Evolutionary conservation across 306 rosid species (phyloP).

Genomic region (Sicyos baderoa): DNA sequence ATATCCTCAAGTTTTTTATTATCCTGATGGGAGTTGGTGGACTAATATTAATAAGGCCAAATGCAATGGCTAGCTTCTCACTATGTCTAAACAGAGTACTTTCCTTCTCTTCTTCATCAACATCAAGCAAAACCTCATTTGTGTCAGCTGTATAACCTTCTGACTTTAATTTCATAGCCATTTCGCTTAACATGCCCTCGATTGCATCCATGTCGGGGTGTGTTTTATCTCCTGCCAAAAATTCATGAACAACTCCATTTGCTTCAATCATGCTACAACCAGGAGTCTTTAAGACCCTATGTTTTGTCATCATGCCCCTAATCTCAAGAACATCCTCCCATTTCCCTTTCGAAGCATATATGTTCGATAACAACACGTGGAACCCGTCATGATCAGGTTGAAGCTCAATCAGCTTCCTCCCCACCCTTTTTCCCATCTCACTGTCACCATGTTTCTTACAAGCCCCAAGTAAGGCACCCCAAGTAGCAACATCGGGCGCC

Average conservation of each 20-base stretch:
- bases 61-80: slow-evolving; percentile 90
- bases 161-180: slow-evolving; percentile 58
- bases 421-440: slow-evolving; percentile 69
- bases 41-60: slow-evolving; percentile 68
- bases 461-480: slow-evolving; percentile 88
- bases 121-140: slow-evolving; percentile 75
- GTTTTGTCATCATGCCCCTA: slow-evolving; percentile 67
- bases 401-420: slow-evolving; percentile 45
- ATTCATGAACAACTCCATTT: slow-evolving; percentile 76
- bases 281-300: slow-evolving; percentile 78
- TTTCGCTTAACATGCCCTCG: slow-evolving; percentile 48
- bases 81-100: slow-evolving; percentile 81
- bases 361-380: slow-evolving; percentile 69
- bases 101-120: slow-evolving; percentile 77
- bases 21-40: slow-evolving; percentile 77
- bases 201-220: slow-evolving; percentile 67
- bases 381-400: slow-evolving; percentile 84
- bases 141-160: slow-evolving; percentile 87
- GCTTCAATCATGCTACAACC: slow-evolving; percentile 88
- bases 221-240: slow-evolving; percentile 64
- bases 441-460: slow-evolving; percentile 54
- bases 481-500: slow-evolving; percentile 47
- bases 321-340: slow-evolving; percentile 74
- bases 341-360: slow-evolving; percentile 61
- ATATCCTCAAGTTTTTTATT: slow-evolving; percentile 84